phyloP scores from a whole-genome alignment of 768 basidiomycete species.

The Amanita molliuscula region DNA sequence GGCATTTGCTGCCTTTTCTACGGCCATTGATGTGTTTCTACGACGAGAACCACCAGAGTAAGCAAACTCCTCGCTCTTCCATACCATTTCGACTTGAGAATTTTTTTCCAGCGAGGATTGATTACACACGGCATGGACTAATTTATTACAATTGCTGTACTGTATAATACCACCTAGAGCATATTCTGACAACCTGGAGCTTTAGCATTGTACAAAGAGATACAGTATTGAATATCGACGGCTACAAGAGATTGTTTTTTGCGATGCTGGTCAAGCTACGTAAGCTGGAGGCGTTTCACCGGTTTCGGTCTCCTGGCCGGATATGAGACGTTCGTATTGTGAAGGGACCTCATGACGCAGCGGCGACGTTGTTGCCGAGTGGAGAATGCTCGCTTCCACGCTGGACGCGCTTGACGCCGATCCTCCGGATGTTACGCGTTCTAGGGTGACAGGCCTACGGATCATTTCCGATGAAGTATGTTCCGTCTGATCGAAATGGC shows the following conservation, averaged over 20 bases:
- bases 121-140: constrained; percentile 3
- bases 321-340: constrained; percentile 71
- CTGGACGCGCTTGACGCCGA: constrained; percentile 26
- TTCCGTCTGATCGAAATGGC: constrained; percentile 18
- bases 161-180: constrained; percentile 11
- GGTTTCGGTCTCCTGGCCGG: constrained; percentile 69
- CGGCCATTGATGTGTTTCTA: constrained; percentile 76
- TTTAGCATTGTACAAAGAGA: background rate
- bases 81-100: background rate
- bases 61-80: constrained; percentile 15
- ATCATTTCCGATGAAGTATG: constrained; percentile 5
- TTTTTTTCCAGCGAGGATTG: constrained; percentile 27
- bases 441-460: constrained; percentile 14
- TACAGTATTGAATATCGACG: background rate
- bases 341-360: constrained; percentile 18
- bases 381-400: constrained; percentile 25
- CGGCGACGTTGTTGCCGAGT: constrained; percentile 19
- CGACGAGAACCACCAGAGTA: constrained; percentile 75
- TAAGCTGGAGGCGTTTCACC: constrained; percentile 88
- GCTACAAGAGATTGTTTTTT: background rate
- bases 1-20: constrained; percentile 90
- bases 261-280: background rate
- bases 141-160: constrained; percentile 11
- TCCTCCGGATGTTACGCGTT: constrained; percentile 20
- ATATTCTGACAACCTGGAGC: background rate